Conservation (phyloP, 192 early-diverging fungal species). For the Coemansia sp. region DNA sequence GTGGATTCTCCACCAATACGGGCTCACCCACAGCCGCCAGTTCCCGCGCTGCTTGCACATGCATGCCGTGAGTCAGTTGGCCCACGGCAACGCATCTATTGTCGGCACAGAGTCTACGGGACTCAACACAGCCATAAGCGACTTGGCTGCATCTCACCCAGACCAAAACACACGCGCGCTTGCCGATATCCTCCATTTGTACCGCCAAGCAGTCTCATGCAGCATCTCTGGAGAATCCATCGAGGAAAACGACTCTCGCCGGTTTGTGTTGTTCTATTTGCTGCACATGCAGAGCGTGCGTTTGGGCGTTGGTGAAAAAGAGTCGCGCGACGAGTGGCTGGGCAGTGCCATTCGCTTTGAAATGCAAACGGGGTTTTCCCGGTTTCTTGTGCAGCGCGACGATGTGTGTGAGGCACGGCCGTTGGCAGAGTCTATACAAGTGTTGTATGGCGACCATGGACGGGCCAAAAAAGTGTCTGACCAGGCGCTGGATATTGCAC, state of each 20-base stretch:
- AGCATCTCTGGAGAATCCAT: neutral
- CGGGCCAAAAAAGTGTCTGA: conserved; percentile 25
- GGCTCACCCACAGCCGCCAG: conserved; percentile 13
- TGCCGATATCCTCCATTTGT: conserved; percentile 17
- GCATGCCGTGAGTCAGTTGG: conserved; percentile 21
- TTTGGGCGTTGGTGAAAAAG: neutral
- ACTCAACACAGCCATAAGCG: conserved; percentile 26
- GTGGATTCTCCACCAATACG: conserved; percentile 48
- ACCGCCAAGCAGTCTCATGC: conserved; percentile 15
- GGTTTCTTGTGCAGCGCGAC: conserved; percentile 21
- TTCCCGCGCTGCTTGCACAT: conserved; percentile 39
- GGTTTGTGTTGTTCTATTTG: conserved; percentile 41
- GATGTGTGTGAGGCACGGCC: conserved; percentile 11
- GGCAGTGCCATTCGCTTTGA: conserved; percentile 32
- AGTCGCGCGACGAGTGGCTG: conserved; percentile 23
- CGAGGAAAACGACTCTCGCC: conserved; percentile 21
- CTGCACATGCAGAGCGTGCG: conserved; percentile 23
- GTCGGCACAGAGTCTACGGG: conserved; percentile 14
- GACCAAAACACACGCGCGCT: conserved; percentile 18
- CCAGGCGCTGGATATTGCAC: conserved; percentile 29
- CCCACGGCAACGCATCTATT: conserved; percentile 2
- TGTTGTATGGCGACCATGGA: conserved; percentile 29
- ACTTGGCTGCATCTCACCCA: conserved; percentile 18
- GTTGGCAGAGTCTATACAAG: conserved; percentile 26
- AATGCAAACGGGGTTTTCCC: conserved; percentile 43